Conservation (phyloP, 2,329 filamentous ascomycete genomes). For the Monosporascus cannonballus region DNA sequence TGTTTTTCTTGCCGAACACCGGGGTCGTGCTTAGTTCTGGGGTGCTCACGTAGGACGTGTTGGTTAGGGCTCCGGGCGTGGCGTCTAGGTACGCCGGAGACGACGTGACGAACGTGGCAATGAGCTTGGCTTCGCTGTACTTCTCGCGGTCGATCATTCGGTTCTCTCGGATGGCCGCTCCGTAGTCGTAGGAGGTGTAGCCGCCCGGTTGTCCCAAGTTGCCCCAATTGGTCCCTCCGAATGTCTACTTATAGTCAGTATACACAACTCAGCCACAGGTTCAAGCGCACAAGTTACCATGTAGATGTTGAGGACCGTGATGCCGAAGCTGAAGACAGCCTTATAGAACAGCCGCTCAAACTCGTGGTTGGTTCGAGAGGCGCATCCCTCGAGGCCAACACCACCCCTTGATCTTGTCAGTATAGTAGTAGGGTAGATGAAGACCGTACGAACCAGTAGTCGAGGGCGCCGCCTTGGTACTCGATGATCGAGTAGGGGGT, state of each 20-base stretch:
- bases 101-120: conserved; percentile 68
- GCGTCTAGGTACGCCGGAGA: conserved; percentile 64
- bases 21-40: conserved; percentile 54
- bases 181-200: conserved; percentile 55
- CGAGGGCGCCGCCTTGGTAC: conserved; percentile 66
- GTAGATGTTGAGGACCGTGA: conserved; percentile 58
- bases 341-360: conserved; percentile 77
- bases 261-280: too few species aligned
- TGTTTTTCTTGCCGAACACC: conserved; percentile 44
- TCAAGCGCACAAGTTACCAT: conserved; percentile 25
- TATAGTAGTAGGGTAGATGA: too few species aligned
- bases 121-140: conserved; percentile 72
- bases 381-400: conserved; percentile 40
- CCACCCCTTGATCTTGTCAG: too few species aligned
- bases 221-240: conserved; percentile 80
- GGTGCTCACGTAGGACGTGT: conserved; percentile 46
- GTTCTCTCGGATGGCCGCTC: conserved; percentile 59
- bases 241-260: conserved; percentile 21
- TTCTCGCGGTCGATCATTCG: conserved; percentile 66
- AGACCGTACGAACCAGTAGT: conserved; percentile 62
- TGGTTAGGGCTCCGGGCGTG: conserved; percentile 43
- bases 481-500: conserved; percentile 50
- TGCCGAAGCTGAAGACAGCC: conserved; percentile 53
- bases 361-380: conserved; percentile 61
- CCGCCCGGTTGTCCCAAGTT: conserved; percentile 66